Evolutionary conservation across 495 filamentous ascomycete species (phyloP), one percentile per base, ranked within the genome.

Genomic region (Lichina pygmaea): DNA sequence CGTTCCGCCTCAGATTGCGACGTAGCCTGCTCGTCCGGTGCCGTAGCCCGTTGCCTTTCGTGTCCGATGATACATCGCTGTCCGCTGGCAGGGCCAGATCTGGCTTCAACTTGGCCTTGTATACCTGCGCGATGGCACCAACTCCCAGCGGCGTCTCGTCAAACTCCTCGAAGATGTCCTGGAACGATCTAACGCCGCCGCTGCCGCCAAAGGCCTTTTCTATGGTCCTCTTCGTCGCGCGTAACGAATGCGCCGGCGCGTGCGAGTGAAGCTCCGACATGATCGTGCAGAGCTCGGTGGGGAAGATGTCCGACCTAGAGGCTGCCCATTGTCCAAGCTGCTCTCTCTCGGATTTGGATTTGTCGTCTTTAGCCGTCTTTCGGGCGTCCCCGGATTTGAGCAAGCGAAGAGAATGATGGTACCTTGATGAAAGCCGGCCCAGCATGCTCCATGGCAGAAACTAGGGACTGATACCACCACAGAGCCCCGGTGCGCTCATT

Each of bases 271-370:
- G 73, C 44, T 83, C 80, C 0, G 86, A 93, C 89, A 99, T 91
- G 54, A 80, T 72, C 34, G 66, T 71, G 60, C 91, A 99, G 67
- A 99, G 71, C 57, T 93, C 75, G 9, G 67, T 77, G n/a, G 91
- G 86, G 58, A 99, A 99, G 55, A 99, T 92, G 57, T 99, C 91
- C 47, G 86, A 78, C 54, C 91, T 71, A 5, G 89, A 94, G 9
- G 91, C 91, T 17, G 91, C 91, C 89, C 91, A 99, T 80, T 99
- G 91, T 24, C 91, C 91, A 45, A 99, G 73, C 83, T 93, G 51
- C 47, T 43, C 24, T 4, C 24, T 24, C 24, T 24, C 24, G 24
- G 24, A 24, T 24, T 24, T 24, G 24, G 24, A 24, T 1, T 24
- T 24, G 12, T n/a, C 33, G 13, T 39, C 32, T 17, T 24, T 24